A percentile compares a stretch with the other conserved stretches of the same genome.
Conservation (phyloP, 495 filamentous ascomycete species). For the Trichoderma reesei region DNA sequence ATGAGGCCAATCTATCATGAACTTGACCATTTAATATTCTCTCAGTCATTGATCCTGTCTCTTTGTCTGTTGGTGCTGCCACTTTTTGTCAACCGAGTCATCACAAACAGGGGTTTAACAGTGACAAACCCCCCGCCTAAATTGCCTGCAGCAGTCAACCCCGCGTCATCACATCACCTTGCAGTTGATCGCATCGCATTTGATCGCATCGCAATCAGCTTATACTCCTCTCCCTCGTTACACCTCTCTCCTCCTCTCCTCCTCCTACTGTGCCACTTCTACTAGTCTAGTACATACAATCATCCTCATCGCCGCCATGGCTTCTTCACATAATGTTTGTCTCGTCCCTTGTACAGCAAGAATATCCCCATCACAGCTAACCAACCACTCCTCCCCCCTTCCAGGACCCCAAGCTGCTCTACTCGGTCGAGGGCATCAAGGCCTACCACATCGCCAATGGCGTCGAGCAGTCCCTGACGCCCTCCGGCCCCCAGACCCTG, state of each 20-base stretch:
- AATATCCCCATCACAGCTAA: not conserved
- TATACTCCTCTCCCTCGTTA: not conserved
- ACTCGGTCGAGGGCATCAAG: conserved; percentile 71
- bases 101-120: not conserved
- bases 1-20: too few relatives aligned
- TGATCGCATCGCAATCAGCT: not conserved
- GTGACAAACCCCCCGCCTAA: not conserved
- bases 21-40: too few relatives aligned
- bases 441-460: conserved; percentile 86
- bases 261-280: not conserved
- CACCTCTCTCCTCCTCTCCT: not conserved
- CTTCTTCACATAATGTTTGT: not conserved
- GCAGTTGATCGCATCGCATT: not conserved
- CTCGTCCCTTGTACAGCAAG: not conserved
- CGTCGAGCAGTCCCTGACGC: conserved; percentile 69
- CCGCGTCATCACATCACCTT: not conserved
- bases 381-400: not conserved
- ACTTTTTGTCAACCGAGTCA: not conserved
- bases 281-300: not conserved
- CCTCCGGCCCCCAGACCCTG: conserved; percentile 77
- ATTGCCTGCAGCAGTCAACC: not conserved
- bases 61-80: not conserved
- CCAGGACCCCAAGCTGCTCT: conserved; percentile 69
- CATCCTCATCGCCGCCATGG: not conserved
- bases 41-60: too few relatives aligned